Evolutionary conservation across 331 rosid species (phyloP), one percentile per base, ranked within the genome.

Genomic region (Malus hybrid): DNA sequence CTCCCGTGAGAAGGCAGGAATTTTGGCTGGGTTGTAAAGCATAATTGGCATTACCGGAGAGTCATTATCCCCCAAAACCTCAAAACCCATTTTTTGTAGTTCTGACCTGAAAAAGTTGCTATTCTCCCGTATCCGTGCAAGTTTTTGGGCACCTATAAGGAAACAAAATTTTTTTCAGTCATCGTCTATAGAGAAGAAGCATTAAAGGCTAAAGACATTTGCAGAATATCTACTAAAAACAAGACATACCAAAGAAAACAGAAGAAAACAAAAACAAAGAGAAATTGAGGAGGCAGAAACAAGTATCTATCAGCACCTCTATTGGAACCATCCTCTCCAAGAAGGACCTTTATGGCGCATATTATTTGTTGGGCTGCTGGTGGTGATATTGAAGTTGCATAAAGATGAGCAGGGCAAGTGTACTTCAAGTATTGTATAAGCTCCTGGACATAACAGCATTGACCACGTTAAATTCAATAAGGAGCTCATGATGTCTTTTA

Each of bases 101-200:
- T 90, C 96, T 20, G 93, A 90, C 87, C 94, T 84, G 86, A 93
- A 93, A 85, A 90, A 93, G 81, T 93, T 93, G 79, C 98, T 93
- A 73, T 93, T 93, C 67, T 91, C 97, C 42, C 98, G 84, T 72
- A 93, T 93, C 61, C 85, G 86, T 24, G 93, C 90, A 69, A 93
- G 97, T 87, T 93, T 93, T 81, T 89, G 91, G 73, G 98, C 97
- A 29, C 98, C 91, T 62, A 83, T 80, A 13, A 83, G 86, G 78
- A 84, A 83, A 80, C 80, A 85, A 63, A 76, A 80, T 16, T 6
- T n/a, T 65, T 20, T 65, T 63, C 33, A 80, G 67, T 65, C 4
- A 13, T 13, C 33, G 32, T 64, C 57, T 42, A 52, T 14, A 10
- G 22, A 78, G 28, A 34, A 36, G 24, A 50, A n/a, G 29, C 54